Percentiles rank a stretch among this genome's conserved stretches.
Evolutionary conservation across 768 basidiomycete genomes (phyloP).

Genomic region (Mycena rosella): DNA sequence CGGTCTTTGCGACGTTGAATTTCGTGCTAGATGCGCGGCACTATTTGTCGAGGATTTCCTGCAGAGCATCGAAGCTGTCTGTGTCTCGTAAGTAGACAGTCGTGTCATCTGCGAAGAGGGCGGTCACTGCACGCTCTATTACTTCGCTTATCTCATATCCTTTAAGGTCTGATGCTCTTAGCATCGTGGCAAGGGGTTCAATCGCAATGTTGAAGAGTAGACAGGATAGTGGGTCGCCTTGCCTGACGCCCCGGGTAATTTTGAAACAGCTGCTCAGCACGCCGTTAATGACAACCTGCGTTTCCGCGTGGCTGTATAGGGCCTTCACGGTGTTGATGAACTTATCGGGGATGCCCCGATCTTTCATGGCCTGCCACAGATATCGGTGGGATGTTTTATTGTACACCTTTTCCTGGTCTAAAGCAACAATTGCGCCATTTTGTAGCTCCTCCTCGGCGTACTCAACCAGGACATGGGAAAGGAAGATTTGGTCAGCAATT

Average conservation of each 20-base stretch:
- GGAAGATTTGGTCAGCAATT: slow-evolving; percentile 5
- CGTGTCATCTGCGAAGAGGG: neutral
- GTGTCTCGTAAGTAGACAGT: neutral
- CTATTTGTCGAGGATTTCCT: neutral
- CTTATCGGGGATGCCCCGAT: neutral
- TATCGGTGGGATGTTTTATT: neutral
- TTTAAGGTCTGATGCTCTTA: neutral
- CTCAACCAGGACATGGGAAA: neutral
- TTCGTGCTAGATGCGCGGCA: neutral
- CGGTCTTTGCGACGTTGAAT: no score
- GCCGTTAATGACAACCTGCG: slow-evolving; percentile 2
- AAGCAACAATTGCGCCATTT: neutral
- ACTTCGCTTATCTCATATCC: neutral
- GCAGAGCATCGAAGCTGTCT: neutral
- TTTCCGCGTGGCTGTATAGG: neutral
- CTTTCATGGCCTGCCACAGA: neutral
- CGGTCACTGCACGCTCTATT: neutral
- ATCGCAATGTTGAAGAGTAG: slow-evolving; percentile 14
- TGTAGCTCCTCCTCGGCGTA: neutral
- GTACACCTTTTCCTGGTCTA: no score
- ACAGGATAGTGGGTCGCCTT: slow-evolving; percentile 12
- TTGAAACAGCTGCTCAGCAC: neutral
- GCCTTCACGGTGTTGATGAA: neutral
- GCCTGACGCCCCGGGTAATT: neutral
- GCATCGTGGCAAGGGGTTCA: neutral